These are phyloP conservation scores for Dendrostoma leiphaemia DNA, from an alignment of 2,329 filamentous ascomycete species.

Conservation along the genomic window DNA sequence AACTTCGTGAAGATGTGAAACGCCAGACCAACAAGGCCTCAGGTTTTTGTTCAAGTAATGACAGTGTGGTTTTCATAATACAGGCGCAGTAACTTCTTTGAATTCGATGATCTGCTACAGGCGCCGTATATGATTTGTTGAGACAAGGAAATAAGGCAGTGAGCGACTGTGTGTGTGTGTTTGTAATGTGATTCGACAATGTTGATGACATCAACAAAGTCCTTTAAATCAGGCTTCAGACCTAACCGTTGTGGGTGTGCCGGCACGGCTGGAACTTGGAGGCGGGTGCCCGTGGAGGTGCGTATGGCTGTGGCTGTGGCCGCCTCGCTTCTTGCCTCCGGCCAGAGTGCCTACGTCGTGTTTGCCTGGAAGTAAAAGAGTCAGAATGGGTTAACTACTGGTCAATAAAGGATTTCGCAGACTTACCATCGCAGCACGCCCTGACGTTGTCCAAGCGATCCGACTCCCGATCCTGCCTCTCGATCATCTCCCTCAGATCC, in stretches of 20 bases:
- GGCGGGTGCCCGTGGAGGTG: slow-evolving; percentile 21
- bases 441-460: slow-evolving; percentile 90
- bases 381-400: too few species aligned
- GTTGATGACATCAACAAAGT: background rate
- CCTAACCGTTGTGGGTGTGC: slow-evolving; percentile 21
- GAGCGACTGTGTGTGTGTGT: slow-evolving; percentile 4
- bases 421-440: slow-evolving; percentile 95
- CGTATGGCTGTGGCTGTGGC: slow-evolving; percentile 29
- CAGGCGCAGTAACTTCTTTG: background rate
- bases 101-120: background rate
- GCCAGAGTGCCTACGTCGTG: slow-evolving; percentile 68
- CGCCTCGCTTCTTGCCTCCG: slow-evolving; percentile 45
- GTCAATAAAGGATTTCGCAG: background rate
- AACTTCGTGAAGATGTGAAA: slow-evolving; percentile 10
- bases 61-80: background rate
- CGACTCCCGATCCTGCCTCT: slow-evolving; percentile 72
- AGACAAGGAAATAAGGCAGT: slow-evolving; percentile 12
- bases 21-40: background rate
- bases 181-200: background rate
- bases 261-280: slow-evolving; percentile 14
- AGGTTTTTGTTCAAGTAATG: background rate
- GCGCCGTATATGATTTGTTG: slow-evolving; percentile 5
- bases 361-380: slow-evolving; percentile 67
- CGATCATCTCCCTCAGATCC: slow-evolving; percentile 76
- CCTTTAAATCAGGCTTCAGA: slow-evolving; percentile 22